A percentile compares a stretch with the other conserved stretches of the same genome.
These are phyloP conservation scores for Fraxinus floribunda DNA, from an alignment of 305 asterid species.

Conservation along the genomic window DNA sequence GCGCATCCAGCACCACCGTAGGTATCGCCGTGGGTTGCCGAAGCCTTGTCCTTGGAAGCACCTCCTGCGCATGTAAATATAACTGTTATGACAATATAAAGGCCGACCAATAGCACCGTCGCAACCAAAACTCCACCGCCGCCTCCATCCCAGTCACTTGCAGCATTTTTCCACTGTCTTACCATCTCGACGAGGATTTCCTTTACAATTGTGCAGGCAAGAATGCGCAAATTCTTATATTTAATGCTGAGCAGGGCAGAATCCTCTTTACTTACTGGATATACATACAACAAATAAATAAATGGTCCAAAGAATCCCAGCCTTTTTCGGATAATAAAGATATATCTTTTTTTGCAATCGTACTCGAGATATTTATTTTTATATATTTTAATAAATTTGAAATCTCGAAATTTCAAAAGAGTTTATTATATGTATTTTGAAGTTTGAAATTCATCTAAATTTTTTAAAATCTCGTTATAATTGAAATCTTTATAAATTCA, in stretches of 20 bases:
- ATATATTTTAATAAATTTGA: too few species aligned
- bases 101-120: neutral
- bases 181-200: neutral
- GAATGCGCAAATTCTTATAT: neutral
- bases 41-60: conserved; percentile 11
- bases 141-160: neutral
- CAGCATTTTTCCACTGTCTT: neutral
- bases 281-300: neutral
- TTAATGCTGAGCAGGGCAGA: neutral
- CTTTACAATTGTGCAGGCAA: neutral
- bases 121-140: neutral
- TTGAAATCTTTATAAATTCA: too few species aligned
- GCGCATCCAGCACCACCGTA: conserved; percentile 2
- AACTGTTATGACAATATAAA: neutral
- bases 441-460: too few species aligned
- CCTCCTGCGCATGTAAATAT: conserved; percentile 11
- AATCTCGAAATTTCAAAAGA: too few species aligned
- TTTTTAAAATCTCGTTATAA: too few species aligned
- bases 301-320: neutral
- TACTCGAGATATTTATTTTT: too few species aligned
- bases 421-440: too few species aligned
- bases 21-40: neutral
- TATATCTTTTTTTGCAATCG: too few species aligned
- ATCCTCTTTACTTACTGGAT: neutral
- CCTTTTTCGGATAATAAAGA: neutral